Evolutionary conservation across 805 yeast genomes (phyloP), one percentile per base, ranked within the genome.

Genomic region (Monosporozyma servazzii): DNA sequence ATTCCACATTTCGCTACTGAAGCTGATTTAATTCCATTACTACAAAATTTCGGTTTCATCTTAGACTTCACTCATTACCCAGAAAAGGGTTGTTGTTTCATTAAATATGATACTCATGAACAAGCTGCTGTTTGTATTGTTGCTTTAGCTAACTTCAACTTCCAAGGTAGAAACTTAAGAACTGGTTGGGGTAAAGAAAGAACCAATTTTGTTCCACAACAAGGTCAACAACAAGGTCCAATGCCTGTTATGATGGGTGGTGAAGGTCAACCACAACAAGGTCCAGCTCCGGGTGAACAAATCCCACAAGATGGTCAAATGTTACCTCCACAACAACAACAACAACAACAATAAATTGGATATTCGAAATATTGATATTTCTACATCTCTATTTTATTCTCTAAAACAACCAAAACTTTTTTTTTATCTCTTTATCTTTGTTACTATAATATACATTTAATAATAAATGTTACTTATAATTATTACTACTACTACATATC

Each of bases 111-210:
- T 61, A 76, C 87, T 43, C 96, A 88, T 67, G 95, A 88, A 61
- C 75, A 88, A 54, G 96, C 96, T 5, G 95, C 96, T 2, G 72
- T 86, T 61, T 95, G 95, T 47, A 88, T 88, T 61, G 84, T 84
- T 31, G 91, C 86, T 61, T 72, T 89, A 56, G 93, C 95, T 0
- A 67, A 68, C 55, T 77, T 81, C 58, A 75, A 75, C 48, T 69
- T 88, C 58, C 82, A 84, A 62, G 95, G 95, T 21, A 76, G 95
- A 63, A 82, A 85, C 21, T 69, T 88, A 64, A 84, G 82, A 64
- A 81, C 88, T 58, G 90, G 95, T 33, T 89, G 96, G 96, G 96
- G 96, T 49, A 86, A 82, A 66, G 85, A 75, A 54, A 71, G 71
- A 55, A 64, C 65, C 21, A 65, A 69, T 25, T 67, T 66, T 50